These are phyloP conservation scores for Globisporangium spinosum DNA, from an alignment of 352 stramenopile species.

Conservation along the genomic window DNA sequence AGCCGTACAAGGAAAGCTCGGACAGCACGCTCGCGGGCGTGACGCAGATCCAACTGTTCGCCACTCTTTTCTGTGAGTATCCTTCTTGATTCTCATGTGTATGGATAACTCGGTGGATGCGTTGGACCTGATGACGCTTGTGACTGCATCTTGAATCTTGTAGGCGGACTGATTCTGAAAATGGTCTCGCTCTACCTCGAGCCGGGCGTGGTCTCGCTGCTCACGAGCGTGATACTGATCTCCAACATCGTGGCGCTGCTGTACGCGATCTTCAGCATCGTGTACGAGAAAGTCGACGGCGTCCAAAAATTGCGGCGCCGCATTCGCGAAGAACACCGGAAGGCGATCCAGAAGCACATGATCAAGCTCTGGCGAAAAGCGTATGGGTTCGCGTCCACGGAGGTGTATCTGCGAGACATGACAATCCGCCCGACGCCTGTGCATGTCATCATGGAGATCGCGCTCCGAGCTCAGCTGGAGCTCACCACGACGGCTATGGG, in stretches of 20 bases:
- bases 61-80: slow-evolving; percentile 71
- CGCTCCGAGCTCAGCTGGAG: slow-evolving; percentile 40
- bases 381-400: slow-evolving; percentile 49
- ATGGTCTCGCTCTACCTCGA: slow-evolving; percentile 52
- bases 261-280: slow-evolving; percentile 50
- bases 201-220: slow-evolving; percentile 35
- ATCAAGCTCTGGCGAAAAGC: slow-evolving; percentile 57
- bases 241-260: slow-evolving; percentile 50
- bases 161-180: slow-evolving; percentile 65
- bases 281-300: slow-evolving; percentile 53
- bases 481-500: slow-evolving; percentile 25
- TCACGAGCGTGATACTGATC: slow-evolving; percentile 50
- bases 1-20: slow-evolving; percentile 59
- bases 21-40: slow-evolving; percentile 61
- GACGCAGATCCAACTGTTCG: slow-evolving; percentile 73
- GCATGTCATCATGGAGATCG: slow-evolving; percentile 56
- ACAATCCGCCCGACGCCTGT: slow-evolving; percentile 47
- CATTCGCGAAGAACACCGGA: slow-evolving; percentile 41
- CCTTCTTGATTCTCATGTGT: neutral
- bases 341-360: slow-evolving; percentile 39
- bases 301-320: slow-evolving; percentile 25
- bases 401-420: slow-evolving; percentile 50
- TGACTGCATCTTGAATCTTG: neutral
- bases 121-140: neutral
- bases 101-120: neutral